Evolutionary conservation across 1,284 basidiomycete genomes (phyloP).

Genomic region (Irpex lacteus): DNA sequence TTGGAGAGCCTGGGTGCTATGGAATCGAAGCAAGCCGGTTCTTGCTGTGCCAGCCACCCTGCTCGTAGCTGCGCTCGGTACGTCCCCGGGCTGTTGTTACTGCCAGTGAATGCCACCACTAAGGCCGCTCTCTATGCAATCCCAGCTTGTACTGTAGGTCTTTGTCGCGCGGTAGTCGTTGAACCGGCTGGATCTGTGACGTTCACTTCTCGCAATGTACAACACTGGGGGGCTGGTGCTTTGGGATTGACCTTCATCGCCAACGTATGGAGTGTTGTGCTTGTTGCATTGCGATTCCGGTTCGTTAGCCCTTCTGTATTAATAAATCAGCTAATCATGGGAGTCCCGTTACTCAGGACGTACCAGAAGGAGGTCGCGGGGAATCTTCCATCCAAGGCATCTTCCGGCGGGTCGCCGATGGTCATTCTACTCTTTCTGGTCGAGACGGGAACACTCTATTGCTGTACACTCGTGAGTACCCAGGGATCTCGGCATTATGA

Average conservation of each 20-base stretch:
- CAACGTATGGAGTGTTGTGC: slow-evolving; percentile 2
- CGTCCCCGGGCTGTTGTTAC: neutral
- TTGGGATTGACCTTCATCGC: slow-evolving; percentile 2
- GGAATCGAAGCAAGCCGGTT: neutral
- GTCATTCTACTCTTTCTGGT: slow-evolving; percentile 2
- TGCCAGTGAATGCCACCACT: neutral
- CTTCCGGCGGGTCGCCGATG: neutral
- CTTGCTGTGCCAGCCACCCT: neutral
- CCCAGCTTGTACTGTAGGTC: neutral
- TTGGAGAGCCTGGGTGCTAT: slow-evolving; percentile 7
- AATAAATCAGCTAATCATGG: neutral
- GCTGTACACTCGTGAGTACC: slow-evolving; percentile 3
- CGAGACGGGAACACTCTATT: slow-evolving; percentile 3
- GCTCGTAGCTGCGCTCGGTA: neutral
- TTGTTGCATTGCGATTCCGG: slow-evolving; percentile 5
- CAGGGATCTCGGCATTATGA: neutral
- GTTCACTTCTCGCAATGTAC: neutral
- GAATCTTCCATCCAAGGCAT: neutral
- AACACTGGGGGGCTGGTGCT: neutral
- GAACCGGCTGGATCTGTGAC: neutral
- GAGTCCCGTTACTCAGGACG: neutral
- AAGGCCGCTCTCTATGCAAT: neutral
- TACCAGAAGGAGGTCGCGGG: neutral
- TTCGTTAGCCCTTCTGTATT: neutral
- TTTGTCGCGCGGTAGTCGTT: slow-evolving; percentile 3